A percentile compares a stretch with the other conserved stretches of the same genome.
phyloP scores from a whole-genome alignment of 1,284 basidiomycete species.

The Ganoderma lucidum region DNA sequence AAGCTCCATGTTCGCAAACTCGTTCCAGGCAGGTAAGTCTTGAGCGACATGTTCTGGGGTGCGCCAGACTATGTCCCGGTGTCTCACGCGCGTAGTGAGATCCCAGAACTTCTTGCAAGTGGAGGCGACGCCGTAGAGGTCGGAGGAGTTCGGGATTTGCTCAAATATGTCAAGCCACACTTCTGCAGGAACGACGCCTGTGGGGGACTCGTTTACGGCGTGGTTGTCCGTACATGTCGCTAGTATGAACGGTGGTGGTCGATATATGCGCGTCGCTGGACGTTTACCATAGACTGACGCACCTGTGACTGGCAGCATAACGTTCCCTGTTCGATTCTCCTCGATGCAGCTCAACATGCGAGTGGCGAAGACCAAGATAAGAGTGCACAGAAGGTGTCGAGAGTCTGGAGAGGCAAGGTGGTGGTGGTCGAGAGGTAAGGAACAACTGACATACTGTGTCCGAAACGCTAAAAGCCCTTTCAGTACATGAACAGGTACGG shows the following conservation, averaged over 20 bases:
- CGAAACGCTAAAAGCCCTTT: not conserved
- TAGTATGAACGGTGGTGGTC: not conserved
- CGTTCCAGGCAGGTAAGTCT: constrained; percentile 36
- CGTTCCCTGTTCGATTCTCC: not conserved
- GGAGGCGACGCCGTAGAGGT: constrained; percentile 39
- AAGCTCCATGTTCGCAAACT: constrained; percentile 29
- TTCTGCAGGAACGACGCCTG: constrained; percentile 36
- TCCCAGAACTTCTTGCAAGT: constrained; percentile 38
- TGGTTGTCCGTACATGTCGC: not conserved
- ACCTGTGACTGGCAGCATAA: not conserved
- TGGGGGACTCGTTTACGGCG: not conserved
- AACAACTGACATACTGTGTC: not conserved
- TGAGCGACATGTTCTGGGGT: constrained; percentile 35
- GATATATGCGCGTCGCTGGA: not conserved
- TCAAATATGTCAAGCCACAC: constrained; percentile 44
- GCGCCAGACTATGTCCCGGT: constrained; percentile 47
- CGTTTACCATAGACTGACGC: not conserved
- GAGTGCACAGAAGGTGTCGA: not conserved
- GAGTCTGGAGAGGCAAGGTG: not conserved
- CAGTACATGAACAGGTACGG: not conserved
- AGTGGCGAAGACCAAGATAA: not conserved
- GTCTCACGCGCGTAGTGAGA: constrained; percentile 43
- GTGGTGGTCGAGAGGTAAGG: not conserved
- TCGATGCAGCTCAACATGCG: not conserved
- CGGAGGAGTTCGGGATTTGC: constrained; percentile 39